Evolutionary conservation across 1,139 yeast genomes (phyloP).

Genomic region (Zygosaccharomyces pseudobailii): DNA sequence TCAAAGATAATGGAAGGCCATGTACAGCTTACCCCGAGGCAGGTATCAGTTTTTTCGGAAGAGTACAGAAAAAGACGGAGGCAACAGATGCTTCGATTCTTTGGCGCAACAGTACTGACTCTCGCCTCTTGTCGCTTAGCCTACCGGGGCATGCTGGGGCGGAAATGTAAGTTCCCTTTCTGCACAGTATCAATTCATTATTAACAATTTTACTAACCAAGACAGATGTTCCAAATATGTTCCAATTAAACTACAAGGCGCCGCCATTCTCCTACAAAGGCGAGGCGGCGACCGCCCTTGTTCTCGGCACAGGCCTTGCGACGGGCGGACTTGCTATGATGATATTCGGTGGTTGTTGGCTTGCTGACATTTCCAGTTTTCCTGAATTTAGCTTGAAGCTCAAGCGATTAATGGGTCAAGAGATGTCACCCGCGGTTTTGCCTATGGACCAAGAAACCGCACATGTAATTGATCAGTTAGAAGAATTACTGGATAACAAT

Average conservation of each 20-base stretch:
- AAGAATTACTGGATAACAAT: conserved; percentile 11
- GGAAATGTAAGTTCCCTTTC: conserved; percentile 50
- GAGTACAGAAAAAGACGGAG: conserved; percentile 51
- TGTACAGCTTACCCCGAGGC: conserved; percentile 7
- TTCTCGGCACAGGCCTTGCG: conserved; percentile 73
- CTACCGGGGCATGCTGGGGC: conserved; percentile 62
- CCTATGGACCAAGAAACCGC: conserved; percentile 66
- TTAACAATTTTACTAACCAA: conserved; percentile 12
- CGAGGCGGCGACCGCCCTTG: conserved; percentile 85
- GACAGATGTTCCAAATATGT: conserved; percentile 61
- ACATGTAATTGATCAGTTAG: conserved; percentile 20
- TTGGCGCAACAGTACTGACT: conserved; percentile 69
- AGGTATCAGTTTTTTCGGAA: conserved; percentile 18
- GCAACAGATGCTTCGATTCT: conserved; percentile 65
- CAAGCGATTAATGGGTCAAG: conserved; percentile 59
- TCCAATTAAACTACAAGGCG: conserved; percentile 82
- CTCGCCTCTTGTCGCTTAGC: conserved; percentile 70
- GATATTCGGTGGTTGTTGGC: conserved; percentile 75
- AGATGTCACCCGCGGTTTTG: conserved; percentile 40
- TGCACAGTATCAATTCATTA: neutral
- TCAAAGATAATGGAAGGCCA: neutral
- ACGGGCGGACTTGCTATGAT: conserved; percentile 68
- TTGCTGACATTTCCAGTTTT: conserved; percentile 61
- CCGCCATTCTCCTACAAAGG: conserved; percentile 75
- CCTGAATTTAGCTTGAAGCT: conserved; percentile 69